Evolutionary conservation across 306 rosid species (phyloP).

Genomic region (Phaseolus lunatus): DNA sequence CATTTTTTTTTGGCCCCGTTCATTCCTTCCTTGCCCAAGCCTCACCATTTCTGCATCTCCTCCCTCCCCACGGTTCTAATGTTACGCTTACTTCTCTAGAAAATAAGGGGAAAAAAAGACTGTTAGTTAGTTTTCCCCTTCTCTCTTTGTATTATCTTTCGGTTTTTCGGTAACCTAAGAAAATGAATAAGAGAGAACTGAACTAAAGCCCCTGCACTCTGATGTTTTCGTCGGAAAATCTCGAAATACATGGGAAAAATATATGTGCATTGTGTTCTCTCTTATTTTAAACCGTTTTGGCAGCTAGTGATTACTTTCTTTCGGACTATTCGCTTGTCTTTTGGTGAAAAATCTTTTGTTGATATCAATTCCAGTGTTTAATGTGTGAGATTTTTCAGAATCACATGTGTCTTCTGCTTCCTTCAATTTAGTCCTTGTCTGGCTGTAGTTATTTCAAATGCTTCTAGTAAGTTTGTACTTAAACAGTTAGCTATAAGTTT

Average conservation of each 20-base stretch:
- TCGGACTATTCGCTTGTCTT: not conserved
- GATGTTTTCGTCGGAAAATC: not conserved
- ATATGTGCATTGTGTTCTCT: not conserved
- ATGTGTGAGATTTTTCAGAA: conserved; percentile 1
- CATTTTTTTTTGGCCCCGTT: no score
- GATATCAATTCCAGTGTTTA: conserved; percentile 9
- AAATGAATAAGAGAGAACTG: not conserved
- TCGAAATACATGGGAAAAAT: not conserved
- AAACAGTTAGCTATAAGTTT: not conserved
- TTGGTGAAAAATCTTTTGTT: conserved; percentile 39
- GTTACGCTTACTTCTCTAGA: no score
- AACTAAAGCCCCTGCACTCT: not conserved
- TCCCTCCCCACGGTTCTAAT: no score
- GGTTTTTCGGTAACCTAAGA: not conserved
- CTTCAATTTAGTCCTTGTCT: not conserved
- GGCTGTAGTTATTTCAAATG: not conserved
- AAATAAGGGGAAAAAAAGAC: no score
- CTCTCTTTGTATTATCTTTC: not conserved
- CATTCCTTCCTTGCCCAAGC: no score
- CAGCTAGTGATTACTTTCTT: conserved; percentile 3
- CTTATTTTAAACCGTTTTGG: not conserved
- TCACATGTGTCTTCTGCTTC: not conserved
- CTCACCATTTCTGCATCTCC: no score
- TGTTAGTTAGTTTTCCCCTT: no score
- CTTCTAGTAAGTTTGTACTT: not conserved